Conservation (phyloP, 768 basidiomycete species). For the Favolaschia claudopus region DNA sequence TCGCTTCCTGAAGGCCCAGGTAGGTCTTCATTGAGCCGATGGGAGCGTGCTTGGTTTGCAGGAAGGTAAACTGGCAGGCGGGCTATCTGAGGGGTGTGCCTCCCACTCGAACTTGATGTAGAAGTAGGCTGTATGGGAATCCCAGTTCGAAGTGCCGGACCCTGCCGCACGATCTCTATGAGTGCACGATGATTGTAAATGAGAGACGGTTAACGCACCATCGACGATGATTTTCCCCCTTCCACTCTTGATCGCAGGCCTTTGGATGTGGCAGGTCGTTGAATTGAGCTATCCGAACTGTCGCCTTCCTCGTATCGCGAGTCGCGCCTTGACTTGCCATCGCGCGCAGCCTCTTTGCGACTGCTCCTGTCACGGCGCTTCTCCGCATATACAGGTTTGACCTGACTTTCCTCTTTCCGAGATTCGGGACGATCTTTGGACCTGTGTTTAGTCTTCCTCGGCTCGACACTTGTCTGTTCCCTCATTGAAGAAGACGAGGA, state of each 20-base stretch:
- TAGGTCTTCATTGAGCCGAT: conserved; percentile 13
- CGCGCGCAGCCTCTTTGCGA: conserved; percentile 16
- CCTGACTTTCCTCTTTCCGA: conserved; percentile 15
- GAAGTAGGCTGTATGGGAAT: conserved; percentile 14
- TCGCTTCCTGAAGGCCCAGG: conserved; percentile 24
- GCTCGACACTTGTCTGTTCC: conserved; percentile 4
- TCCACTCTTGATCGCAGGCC: neutral
- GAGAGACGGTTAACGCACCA: conserved; percentile 1
- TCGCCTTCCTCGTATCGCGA: conserved; percentile 17
- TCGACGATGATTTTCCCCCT: conserved; percentile 3
- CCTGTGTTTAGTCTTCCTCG: conserved; percentile 18
- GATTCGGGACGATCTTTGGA: conserved; percentile 14
- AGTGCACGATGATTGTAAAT: too few species aligned
- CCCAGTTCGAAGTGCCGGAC: neutral
- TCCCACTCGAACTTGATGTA: conserved; percentile 26
- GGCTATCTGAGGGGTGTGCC: conserved; percentile 23
- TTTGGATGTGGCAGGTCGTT: conserved; percentile 7
- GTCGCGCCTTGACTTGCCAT: neutral
- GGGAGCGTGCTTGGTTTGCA: conserved; percentile 9
- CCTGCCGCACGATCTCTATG: too few species aligned
- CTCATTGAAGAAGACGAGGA: conserved; percentile 14
- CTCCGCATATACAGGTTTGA: conserved; percentile 1
- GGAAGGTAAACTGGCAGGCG: conserved; percentile 29
- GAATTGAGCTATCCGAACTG: conserved; percentile 21
- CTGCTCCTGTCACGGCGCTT: conserved; percentile 14